Evolutionary conservation across 139 green algal genomes (phyloP), one percentile per base, ranked within the genome.

Genomic region (Yamagishiella unicocca): DNA sequence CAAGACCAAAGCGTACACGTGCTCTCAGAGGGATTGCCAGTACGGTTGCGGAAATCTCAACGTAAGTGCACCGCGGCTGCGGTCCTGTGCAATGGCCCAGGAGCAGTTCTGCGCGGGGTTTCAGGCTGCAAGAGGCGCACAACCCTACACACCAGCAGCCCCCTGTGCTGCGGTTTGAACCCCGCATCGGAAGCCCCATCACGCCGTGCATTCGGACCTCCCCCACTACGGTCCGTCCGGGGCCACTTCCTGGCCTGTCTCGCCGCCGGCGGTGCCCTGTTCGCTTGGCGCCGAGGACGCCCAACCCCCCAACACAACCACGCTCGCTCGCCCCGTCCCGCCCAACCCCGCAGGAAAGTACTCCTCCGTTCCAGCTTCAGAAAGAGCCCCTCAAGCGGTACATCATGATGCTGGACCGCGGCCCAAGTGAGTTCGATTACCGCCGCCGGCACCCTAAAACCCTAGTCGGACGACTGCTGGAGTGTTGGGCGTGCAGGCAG

Each of bases 401-500:
- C 88, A 95, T 97, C 91, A 95, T 97, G 94, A 72, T 97, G 70
- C 75, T 97, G 25, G 94, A 95, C 70, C 83, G 94, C 1, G 94
- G 94, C 2, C 94, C 94, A 77, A 50, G 90, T 94, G 55, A 90
- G 88, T 64, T 25, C n/a, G 38, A 19, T 6, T 21, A 43, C 66
- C 24, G 8, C 50, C 17, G 50, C 50, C 17, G 50, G n/a, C n/a
- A n/a, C n/a, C n/a, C n/a, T n/a, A n/a, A n/a, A n/a, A 70, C 14
- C 8, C 61, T 70, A 27, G 61, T 10, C 19, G 14, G 61, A 31
- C 61, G 10, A 10, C 24, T 17, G 61, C 50, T 58, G 12, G 50
- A 17, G 50, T 17, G 50, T 58, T 12, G 50, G 50, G 50, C 2
- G 33, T 2, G 35, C 46, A 79, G 71, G 40, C 17, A 37, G 21